Percentiles rank a stretch among this genome's conserved stretches.
Evolutionary conservation across 2,329 filamentous ascomycete genomes (phyloP).

Genomic region (Trichoderma koningii): DNA sequence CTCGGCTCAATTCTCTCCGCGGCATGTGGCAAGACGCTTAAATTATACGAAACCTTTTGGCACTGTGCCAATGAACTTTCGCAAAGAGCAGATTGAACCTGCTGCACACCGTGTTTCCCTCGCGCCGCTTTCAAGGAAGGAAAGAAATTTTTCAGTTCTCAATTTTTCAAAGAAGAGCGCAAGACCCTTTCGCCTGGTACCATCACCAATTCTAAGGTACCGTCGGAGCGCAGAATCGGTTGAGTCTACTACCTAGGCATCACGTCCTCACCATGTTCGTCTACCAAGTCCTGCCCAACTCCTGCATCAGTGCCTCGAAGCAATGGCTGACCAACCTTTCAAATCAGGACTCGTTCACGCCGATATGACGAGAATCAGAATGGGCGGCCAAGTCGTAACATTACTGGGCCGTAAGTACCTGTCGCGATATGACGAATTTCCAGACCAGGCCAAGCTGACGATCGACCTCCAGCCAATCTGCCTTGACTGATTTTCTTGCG

Average conservation of each 20-base stretch:
- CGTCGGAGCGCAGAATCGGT: not conserved
- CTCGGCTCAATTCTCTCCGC: constrained; percentile 36
- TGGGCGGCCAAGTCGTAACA: constrained; percentile 38
- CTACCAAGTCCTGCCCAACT: not conserved
- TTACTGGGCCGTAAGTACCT: constrained; percentile 44
- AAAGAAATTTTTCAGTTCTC: not conserved
- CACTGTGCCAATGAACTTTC: constrained; percentile 30
- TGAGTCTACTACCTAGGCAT: not conserved
- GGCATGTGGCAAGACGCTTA: constrained; percentile 24
- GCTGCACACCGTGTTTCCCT: not conserved
- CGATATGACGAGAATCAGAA: constrained; percentile 29
- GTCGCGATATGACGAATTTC: not conserved
- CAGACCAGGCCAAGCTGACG: constrained; percentile 24
- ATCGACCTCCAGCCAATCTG: constrained; percentile 46
- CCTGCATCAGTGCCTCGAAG: not conserved
- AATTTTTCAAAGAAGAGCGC: no score
- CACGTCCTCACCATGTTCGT: constrained; percentile 18
- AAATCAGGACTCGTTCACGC: constrained; percentile 28
- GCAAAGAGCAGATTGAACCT: not conserved
- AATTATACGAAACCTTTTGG: constrained; percentile 20
- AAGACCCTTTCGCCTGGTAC: not conserved
- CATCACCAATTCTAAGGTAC: not conserved
- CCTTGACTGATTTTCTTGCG: constrained; percentile 56
- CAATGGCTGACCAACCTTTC: constrained; percentile 1
- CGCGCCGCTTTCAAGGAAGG: not conserved